Evolutionary conservation across 1,284 basidiomycete genomes (phyloP), one percentile per base, ranked within the genome.

Genomic region (Apiotrichum gamsii): DNA sequence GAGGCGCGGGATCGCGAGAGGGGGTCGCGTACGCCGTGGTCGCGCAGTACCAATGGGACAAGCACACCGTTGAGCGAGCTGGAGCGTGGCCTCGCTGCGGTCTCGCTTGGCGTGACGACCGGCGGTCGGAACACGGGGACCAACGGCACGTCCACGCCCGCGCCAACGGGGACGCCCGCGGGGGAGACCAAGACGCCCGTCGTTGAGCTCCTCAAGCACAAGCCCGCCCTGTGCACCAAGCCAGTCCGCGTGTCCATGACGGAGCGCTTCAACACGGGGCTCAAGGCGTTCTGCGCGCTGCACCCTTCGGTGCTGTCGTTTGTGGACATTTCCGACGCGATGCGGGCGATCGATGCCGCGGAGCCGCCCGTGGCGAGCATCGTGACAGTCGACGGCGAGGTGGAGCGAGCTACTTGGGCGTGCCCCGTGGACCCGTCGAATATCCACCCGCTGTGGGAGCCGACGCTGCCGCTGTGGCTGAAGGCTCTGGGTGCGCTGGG

Each of bases 381-480:
- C 25, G n/a, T n/a, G n/a, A 11, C n/a, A 4, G 21, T 47, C 5
- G 28, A 16, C 10, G 54, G 53, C 30, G 59, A 61, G 38, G 65
- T 64, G 3, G 60, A 63, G 45, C 52, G 65, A 23, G 42, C 32
- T 3, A 54, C 54, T 4, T 70, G 65, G 64, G 65, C 63, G 1
- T 67, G 64, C 50, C 61, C 63, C 13, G 63, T 64, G 0, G 68
- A 70, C 47, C 58, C 58, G 16, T 62, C 61, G 11, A 70, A 69
- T 38, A 64, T 70, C 30, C 68, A 70, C 54, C 67, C 67, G 10
- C 45, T 66, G 10, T 70, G 67, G 67, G 68, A 70, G 51, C 61
- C 64, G 38, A 68, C 68, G 4, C 46, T 69, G 30, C 68, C 68
- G 2, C 57, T 70, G 3, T 70, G 68, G 68, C 45, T 64, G 31